Percentiles rank a stretch among this genome's conserved stretches.
Conservation (phyloP, 1,284 basidiomycete species). For the Polyporus tsugae region DNA sequence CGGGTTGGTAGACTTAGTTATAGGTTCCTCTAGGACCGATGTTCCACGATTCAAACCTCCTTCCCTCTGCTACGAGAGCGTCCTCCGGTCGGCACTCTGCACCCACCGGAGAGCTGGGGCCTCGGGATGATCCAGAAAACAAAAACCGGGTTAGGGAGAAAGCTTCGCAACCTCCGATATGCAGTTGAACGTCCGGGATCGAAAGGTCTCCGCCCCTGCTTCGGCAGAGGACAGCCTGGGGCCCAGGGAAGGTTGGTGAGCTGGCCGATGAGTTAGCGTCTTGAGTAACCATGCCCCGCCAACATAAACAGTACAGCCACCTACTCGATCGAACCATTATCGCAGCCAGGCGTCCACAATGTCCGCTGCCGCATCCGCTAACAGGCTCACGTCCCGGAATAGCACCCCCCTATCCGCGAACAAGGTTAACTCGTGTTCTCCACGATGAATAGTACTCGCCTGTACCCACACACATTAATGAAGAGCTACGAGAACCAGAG, state of each 20-base stretch:
- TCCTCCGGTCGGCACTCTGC: too few species aligned
- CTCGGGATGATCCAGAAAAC: too few species aligned
- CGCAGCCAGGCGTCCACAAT: neutral
- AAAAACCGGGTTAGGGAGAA: too few species aligned
- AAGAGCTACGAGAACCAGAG: neutral
- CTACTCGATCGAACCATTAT: neutral
- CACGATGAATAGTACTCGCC: neutral
- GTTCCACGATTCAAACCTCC: too few species aligned
- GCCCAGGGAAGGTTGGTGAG: too few species aligned
- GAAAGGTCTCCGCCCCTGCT: too few species aligned
- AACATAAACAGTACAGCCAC: neutral
- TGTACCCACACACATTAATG: neutral
- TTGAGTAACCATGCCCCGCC: neutral
- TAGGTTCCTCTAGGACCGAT: neutral
- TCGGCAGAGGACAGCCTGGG: too few species aligned
- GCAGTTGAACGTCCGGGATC: too few species aligned
- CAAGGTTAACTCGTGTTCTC: neutral
- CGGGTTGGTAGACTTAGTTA: too few species aligned
- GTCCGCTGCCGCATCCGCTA: neutral
- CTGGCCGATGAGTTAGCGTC: neutral
- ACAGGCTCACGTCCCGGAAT: neutral
- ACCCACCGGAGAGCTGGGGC: too few species aligned
- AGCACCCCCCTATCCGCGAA: neutral
- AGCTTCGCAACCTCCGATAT: too few species aligned
- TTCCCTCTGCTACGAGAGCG: too few species aligned